Conservation (phyloP, 1,284 basidiomycete species). For the Fomes fomentarius region DNA sequence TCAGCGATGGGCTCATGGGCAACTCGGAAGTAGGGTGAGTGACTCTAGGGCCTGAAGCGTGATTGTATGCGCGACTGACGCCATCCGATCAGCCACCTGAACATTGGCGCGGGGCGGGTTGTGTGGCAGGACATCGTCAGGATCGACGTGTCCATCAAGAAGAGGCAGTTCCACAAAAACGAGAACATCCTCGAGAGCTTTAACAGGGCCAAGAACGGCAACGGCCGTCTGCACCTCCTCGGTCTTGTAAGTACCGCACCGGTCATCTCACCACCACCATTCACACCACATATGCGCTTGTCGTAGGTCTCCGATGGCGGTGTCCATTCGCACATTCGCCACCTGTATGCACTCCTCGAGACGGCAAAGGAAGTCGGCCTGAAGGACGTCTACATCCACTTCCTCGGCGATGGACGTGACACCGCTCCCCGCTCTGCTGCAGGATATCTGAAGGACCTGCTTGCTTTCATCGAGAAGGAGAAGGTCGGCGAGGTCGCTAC, state of each 20-base stretch:
- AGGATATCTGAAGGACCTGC: constrained; percentile 75
- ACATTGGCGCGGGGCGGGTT: constrained; percentile 89
- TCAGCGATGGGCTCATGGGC: constrained; percentile 92
- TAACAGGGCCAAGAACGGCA: constrained; percentile 78
- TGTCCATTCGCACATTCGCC: constrained; percentile 91
- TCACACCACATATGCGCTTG: background rate
- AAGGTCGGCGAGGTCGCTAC: constrained; percentile 78
- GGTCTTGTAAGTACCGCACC: constrained; percentile 65
- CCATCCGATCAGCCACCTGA: constrained; percentile 68
- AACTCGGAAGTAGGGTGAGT: constrained; percentile 93
- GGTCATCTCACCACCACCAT: constrained; percentile 1
- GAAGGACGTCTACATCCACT: constrained; percentile 87
- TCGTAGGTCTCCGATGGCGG: constrained; percentile 89
- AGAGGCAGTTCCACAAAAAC: constrained; percentile 83
- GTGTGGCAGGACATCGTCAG: constrained; percentile 96
- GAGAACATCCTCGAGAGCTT: constrained; percentile 71
- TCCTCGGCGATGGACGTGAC: constrained; percentile 89
- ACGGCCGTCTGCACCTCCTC: constrained; percentile 81
- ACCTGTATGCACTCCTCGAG: constrained; percentile 86
- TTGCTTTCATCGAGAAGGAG: constrained; percentile 78
- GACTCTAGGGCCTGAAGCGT: background rate
- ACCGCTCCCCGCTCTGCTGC: constrained; percentile 83
- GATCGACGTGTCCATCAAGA: constrained; percentile 90
- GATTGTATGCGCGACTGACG: constrained; percentile 3
- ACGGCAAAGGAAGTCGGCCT: constrained; percentile 85